Percentiles rank a stretch among this genome's conserved stretches.
phyloP scores from a whole-genome alignment of 2,329 filamentous ascomycete species.

The Pseudopyricularia javanii region DNA sequence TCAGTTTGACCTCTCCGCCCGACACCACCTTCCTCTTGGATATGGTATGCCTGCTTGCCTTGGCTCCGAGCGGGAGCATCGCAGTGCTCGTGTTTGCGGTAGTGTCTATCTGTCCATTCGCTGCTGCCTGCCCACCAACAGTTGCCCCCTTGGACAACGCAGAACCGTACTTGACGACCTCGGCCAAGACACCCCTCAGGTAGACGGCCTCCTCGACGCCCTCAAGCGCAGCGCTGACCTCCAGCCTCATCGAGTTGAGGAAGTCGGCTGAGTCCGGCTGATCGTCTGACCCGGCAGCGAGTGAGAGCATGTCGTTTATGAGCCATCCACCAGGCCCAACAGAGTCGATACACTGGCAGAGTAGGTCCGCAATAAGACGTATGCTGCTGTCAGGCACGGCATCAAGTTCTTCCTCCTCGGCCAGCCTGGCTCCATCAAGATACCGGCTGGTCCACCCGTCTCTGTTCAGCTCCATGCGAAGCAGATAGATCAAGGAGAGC shows the following conservation, averaged over 20 bases:
- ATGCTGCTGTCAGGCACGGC: conserved; percentile 56
- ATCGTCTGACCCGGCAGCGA: conserved; percentile 25
- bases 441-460: conserved; percentile 68
- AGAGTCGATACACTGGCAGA: conserved; percentile 64
- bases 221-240: conserved; percentile 60
- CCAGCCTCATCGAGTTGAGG: conserved; percentile 51
- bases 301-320: conserved; percentile 39
- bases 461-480: conserved; percentile 60
- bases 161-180: conserved; percentile 49
- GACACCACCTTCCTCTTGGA: conserved; percentile 47
- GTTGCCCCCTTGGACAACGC: neutral
- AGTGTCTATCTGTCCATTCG: conserved; percentile 12
- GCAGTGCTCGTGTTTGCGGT: conserved; percentile 30
- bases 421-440: conserved; percentile 40
- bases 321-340: conserved; percentile 67
- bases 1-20: conserved; percentile 57
- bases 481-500: conserved; percentile 57
- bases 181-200: conserved; percentile 50
- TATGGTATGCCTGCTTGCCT: conserved; percentile 36
- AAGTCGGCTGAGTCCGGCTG: conserved; percentile 48
- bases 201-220: conserved; percentile 58
- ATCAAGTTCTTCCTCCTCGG: conserved; percentile 28
- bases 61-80: conserved; percentile 62
- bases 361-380: conserved; percentile 56
- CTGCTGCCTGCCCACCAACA: conserved; percentile 2